Evolutionary conservation across 306 rosid genomes (phyloP).

Genomic region (Prunus campanulata): DNA sequence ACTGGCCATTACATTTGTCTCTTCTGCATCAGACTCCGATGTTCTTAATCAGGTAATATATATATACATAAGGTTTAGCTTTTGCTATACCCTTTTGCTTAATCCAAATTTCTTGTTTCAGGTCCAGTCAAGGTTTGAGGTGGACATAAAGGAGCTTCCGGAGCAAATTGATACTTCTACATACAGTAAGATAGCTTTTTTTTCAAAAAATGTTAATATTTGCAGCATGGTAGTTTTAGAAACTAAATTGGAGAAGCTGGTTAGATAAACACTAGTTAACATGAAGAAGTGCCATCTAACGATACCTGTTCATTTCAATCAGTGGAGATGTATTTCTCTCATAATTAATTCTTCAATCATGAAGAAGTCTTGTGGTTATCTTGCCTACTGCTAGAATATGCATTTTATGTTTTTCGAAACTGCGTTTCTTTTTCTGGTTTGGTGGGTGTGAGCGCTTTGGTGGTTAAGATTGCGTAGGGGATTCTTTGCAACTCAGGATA

Average conservation of each 20-base stretch:
- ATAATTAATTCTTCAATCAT: neutral
- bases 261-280: neutral
- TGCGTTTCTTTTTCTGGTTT: neutral
- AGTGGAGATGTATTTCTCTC: too few relatives aligned
- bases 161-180: slow-evolving; percentile 83
- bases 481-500: neutral
- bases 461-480: neutral
- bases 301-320: neutral
- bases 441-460: neutral
- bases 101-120: slow-evolving; percentile 23
- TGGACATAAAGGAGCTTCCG: slow-evolving; percentile 76
- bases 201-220: neutral
- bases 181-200: slow-evolving; percentile 43
- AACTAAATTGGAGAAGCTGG: neutral
- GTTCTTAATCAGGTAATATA: slow-evolving; percentile 63
- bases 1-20: slow-evolving; percentile 75
- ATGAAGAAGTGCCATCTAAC: neutral
- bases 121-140: slow-evolving; percentile 84
- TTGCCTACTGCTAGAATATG: neutral
- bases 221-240: neutral
- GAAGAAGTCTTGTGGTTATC: neutral
- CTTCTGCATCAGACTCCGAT: slow-evolving; percentile 65
- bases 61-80: neutral
- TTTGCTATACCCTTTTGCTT: neutral
- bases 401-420: neutral